Conservation (phyloP, 805 yeast genomes). For the Starmerella khaoyaiensis region DNA sequence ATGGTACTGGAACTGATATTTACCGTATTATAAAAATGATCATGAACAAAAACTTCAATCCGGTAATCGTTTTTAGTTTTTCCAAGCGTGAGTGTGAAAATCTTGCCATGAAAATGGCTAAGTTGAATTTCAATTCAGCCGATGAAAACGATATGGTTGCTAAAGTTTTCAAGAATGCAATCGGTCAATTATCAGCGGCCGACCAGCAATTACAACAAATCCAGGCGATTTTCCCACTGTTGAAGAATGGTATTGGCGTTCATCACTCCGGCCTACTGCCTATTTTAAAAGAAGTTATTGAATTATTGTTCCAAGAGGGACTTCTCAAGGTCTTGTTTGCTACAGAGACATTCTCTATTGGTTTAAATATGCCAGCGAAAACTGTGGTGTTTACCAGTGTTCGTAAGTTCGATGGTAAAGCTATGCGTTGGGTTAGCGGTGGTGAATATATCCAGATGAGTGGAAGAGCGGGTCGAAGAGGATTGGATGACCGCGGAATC, state of each 20-base stretch:
- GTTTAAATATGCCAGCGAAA: constrained; percentile 98
- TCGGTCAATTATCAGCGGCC: constrained; percentile 71
- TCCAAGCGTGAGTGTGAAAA: constrained; percentile 94
- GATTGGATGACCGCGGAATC: constrained; percentile 97
- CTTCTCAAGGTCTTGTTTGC: constrained; percentile 88
- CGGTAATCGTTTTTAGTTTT: constrained; percentile 97
- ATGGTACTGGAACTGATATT: constrained; percentile 79
- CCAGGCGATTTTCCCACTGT: constrained; percentile 73
- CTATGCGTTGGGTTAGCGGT: constrained; percentile 97
- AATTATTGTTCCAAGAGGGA: constrained; percentile 93
- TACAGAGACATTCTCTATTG: constrained; percentile 96
- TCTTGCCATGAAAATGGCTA: constrained; percentile 88
- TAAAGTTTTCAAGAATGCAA: constrained; percentile 83
- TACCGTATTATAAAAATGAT: constrained; percentile 96
- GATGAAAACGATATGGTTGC: constrained; percentile 87
- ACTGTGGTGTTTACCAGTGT: constrained; percentile 97
- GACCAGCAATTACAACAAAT: constrained; percentile 93
- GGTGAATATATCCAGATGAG: constrained; percentile 99
- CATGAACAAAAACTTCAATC: constrained; percentile 90
- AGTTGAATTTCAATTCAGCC: constrained; percentile 82
- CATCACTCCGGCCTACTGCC: constrained; percentile 96
- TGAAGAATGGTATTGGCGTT: constrained; percentile 93
- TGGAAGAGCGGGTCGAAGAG: constrained; percentile 99
- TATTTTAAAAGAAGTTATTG: constrained; percentile 86
- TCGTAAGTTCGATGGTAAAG: constrained; percentile 95